Percentiles rank a stretch among this genome's conserved stretches.
phyloP scores from a whole-genome alignment of 1,139 yeast genomes.

The Zhuliangozyma parablackwelliae region DNA sequence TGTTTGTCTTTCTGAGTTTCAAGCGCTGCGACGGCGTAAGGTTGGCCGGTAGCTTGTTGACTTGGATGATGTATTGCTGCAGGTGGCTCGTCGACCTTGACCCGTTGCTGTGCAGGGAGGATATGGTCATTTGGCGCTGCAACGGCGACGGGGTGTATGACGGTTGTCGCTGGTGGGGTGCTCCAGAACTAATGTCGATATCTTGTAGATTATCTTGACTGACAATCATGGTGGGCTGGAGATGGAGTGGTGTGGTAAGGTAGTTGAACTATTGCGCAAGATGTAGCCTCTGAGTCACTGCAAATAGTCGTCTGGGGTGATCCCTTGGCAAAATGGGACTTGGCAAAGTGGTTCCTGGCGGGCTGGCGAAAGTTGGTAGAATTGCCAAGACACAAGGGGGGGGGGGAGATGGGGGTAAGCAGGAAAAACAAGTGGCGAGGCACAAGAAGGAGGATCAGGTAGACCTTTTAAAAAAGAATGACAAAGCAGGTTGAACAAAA shows the following conservation, averaged over 20 bases:
- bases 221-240: conserved; percentile 1
- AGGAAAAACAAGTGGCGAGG: too few relatives aligned
- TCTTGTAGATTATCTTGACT: conserved; percentile 1
- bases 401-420: too few relatives aligned
- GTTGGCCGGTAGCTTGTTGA: conserved; percentile 21
- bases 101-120: conserved; percentile 12
- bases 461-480: too few relatives aligned
- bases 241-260: too few relatives aligned
- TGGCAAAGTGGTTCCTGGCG: too few relatives aligned
- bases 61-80: conserved; percentile 17
- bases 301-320: too few relatives aligned
- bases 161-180: conserved; percentile 1
- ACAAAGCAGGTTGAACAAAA: too few relatives aligned
- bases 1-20: conserved; percentile 27
- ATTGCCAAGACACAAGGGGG: too few relatives aligned
- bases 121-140: conserved; percentile 16
- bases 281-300: background rate
- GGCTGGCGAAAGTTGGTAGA: too few relatives aligned
- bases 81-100: background rate
- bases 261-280: too few relatives aligned
- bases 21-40: conserved; percentile 40
- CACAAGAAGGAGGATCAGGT: too few relatives aligned
- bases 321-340: too few relatives aligned
- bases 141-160: conserved; percentile 15
- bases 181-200: background rate